These are phyloP conservation scores for Malus hybrid DNA, from an alignment of 331 rosid species.

Conservation along the genomic window DNA sequence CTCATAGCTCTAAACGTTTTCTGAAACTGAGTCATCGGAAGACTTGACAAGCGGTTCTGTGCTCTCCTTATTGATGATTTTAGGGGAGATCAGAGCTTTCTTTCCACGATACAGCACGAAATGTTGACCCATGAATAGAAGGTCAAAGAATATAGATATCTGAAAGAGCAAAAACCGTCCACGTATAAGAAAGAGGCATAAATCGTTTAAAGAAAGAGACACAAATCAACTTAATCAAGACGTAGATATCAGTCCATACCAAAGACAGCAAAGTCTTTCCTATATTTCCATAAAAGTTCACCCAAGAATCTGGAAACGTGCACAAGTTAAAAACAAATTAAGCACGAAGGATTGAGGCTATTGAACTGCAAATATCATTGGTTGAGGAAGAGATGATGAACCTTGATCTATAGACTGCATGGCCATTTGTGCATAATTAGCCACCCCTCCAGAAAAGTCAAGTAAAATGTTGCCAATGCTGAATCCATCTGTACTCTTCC, in stretches of 20 bases:
- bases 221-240: background rate
- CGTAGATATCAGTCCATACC: slow-evolving; percentile 32
- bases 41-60: slow-evolving; percentile 41
- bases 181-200: background rate
- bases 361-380: slow-evolving; percentile 7
- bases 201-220: too few species aligned
- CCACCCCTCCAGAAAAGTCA: slow-evolving; percentile 64
- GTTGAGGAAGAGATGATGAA: slow-evolving; percentile 21
- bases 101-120: slow-evolving; percentile 46
- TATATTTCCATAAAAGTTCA: slow-evolving; percentile 71
- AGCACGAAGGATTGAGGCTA: background rate
- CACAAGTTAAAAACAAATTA: slow-evolving; percentile 5
- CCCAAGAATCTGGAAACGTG: slow-evolving; percentile 66
- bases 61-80: slow-evolving; percentile 30
- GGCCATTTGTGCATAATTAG: slow-evolving; percentile 69
- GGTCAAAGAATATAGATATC: slow-evolving; percentile 63
- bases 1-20: slow-evolving; percentile 4
- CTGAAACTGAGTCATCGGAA: slow-evolving; percentile 22
- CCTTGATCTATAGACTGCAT: slow-evolving; percentile 84
- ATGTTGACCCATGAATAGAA: slow-evolving; percentile 64
- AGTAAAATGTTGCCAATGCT: slow-evolving; percentile 78
- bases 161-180: slow-evolving; percentile 22
- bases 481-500: slow-evolving; percentile 78
- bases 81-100: slow-evolving; percentile 11
- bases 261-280: slow-evolving; percentile 71